Evolutionary conservation across 2,329 filamentous ascomycete species (phyloP), one percentile per base, ranked within the genome.

Genomic region (Xylariaceae sp.): DNA sequence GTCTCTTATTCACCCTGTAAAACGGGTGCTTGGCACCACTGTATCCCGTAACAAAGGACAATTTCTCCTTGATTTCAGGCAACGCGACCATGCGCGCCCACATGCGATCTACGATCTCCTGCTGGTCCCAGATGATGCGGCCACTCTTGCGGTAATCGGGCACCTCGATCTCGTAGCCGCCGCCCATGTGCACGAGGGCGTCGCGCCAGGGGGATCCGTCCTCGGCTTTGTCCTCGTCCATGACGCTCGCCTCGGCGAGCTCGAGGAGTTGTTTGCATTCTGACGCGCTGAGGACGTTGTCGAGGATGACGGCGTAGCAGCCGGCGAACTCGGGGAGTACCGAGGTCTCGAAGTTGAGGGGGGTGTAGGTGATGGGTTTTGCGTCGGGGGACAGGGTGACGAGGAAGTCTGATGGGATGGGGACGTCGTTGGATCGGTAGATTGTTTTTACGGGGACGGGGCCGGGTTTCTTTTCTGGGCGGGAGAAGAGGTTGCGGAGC

Each of bases 81-180:
- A 76, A 70, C 53, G 69, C 63, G 66, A 70, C 52, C 71, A 87
- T 81, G 8, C 90, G 80, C 47, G 74, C 76, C 80, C 88, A 87
- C 0, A 94, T 67, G 18, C 83, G 81, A 23, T 82, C 78, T 0
- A 84, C 86, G 1, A 93, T 65, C 1, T 82, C 81, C 53, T 79
- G 76, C 11, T 81, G 74, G 68, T 94, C 88, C 82, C 86, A 89
- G 65, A 94, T 87, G 64, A 93, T 89, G 2, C 90, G 81, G n/a
- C 87, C 87, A 67, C 87, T 87, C 62, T 89, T 86, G 13, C 90
- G 80, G 53, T 83, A 83, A 7, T 84, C 79, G 1, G 80, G 76
- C 3, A 79, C 74, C 48, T 85, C 71, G 2, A 77, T 73, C 73
- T 93, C 86, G 58, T 71, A 75, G 2, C 88, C 88, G 3, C 72